Evolutionary conservation across 177 flowering plant genomes (phyloP).

Genomic region (Vitis hybrid): DNA sequence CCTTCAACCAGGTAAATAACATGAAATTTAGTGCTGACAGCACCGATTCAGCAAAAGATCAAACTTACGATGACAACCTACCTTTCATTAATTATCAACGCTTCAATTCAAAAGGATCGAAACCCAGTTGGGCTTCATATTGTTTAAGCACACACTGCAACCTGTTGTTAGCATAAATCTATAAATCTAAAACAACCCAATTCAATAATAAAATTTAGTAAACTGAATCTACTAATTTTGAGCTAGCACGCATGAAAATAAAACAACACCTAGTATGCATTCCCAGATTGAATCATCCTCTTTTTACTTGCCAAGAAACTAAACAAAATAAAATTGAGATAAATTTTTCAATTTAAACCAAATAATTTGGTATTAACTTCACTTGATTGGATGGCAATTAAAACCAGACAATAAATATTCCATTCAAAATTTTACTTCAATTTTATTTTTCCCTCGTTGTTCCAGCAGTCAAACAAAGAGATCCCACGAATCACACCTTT

Average conservation of each 20-base stretch:
- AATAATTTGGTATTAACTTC: background rate
- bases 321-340: background rate
- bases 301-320: background rate
- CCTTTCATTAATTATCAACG: no score
- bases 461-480: background rate
- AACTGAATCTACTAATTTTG: background rate
- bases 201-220: background rate
- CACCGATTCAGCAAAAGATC: no score
- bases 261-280: background rate
- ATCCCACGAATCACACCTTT: background rate
- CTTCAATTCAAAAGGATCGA: background rate
- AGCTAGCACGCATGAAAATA: background rate
- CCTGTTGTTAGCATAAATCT: background rate
- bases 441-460: background rate
- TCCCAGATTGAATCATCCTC: background rate
- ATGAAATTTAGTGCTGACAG: no score
- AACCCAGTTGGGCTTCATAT: background rate
- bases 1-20: no score
- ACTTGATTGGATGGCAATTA: background rate
- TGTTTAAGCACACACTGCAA: background rate
- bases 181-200: constrained; percentile 1
- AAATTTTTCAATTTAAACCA: background rate
- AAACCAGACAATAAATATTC: background rate
- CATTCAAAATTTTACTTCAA: background rate
- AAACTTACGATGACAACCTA: no score